Evolutionary conservation across 345 rosid species (phyloP).

Genomic region (Rhizophora apiculata): DNA sequence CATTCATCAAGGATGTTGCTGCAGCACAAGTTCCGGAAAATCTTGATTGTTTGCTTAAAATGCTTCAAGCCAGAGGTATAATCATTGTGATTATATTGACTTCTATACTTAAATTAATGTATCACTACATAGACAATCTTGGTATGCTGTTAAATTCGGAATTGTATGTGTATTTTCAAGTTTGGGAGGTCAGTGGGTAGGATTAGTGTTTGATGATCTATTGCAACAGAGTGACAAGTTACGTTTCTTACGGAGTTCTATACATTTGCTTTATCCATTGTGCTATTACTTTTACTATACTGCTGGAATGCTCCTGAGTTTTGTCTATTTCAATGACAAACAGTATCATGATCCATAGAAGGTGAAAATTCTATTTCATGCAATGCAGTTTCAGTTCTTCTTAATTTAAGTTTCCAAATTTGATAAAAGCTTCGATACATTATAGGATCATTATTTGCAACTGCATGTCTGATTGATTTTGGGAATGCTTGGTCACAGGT

Average conservation of each 20-base stretch:
- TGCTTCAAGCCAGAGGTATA: slow-evolving; percentile 72
- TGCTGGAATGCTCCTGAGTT: too few relatives aligned
- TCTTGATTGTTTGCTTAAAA: slow-evolving; percentile 62
- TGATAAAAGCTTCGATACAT: too few relatives aligned
- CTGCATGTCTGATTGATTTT: too few relatives aligned
- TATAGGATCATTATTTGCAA: too few relatives aligned
- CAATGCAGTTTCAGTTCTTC: too few relatives aligned
- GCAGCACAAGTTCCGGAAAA: slow-evolving; percentile 63
- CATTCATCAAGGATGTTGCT: slow-evolving; percentile 73
- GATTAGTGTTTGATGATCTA: background rate
- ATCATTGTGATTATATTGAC: background rate
- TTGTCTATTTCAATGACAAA: too few relatives aligned
- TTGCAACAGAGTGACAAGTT: background rate
- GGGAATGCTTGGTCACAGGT: slow-evolving; percentile 36
- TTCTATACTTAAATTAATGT: background rate
- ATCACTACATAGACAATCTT: background rate
- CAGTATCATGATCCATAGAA: too few relatives aligned
- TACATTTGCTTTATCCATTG: background rate
- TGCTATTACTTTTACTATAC: background rate
- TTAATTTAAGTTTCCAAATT: too few relatives aligned
- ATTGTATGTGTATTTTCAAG: background rate
- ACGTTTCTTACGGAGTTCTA: background rate
- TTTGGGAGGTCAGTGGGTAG: background rate
- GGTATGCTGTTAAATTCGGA: background rate
- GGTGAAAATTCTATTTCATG: too few relatives aligned